Evolutionary conservation across 1,284 basidiomycete species (phyloP).

Genomic region (Kwoniella shivajii): DNA sequence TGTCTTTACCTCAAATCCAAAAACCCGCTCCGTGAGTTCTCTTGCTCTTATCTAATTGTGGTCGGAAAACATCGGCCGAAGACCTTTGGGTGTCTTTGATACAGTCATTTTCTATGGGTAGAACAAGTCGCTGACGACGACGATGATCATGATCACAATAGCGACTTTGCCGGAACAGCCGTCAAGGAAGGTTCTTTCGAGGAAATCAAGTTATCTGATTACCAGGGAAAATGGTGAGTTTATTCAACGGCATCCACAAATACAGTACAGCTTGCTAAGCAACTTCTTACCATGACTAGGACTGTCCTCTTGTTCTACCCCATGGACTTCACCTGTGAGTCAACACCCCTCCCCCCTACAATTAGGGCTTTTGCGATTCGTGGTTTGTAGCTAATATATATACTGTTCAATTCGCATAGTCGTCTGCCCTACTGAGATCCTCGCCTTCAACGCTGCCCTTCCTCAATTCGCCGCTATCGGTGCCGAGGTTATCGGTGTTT

Average conservation of each 20-base stretch:
- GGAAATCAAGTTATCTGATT: slow-evolving; percentile 71
- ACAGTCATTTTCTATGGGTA: neutral
- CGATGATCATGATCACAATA: slow-evolving; percentile 6
- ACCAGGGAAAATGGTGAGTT: slow-evolving; percentile 75
- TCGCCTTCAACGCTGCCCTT: slow-evolving; percentile 86
- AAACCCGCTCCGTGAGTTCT: slow-evolving; percentile 50
- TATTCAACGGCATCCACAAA: neutral
- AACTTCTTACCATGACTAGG: slow-evolving; percentile 55
- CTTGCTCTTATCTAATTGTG: neutral
- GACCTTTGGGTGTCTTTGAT: too few relatives aligned
- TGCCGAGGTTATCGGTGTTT: slow-evolving; percentile 72
- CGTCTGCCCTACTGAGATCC: slow-evolving; percentile 89
- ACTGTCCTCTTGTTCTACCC: slow-evolving; percentile 79
- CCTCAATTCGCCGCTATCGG: slow-evolving; percentile 70
- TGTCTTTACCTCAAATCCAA: slow-evolving; percentile 43
- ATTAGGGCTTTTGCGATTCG: too few relatives aligned
- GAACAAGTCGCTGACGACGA: neutral
- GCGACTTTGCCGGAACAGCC: slow-evolving; percentile 68
- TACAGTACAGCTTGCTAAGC: neutral
- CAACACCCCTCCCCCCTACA: neutral
- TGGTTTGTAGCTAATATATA: too few relatives aligned
- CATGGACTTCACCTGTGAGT: slow-evolving; percentile 55
- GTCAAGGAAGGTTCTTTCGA: slow-evolving; percentile 75
- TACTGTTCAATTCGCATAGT: slow-evolving; percentile 45
- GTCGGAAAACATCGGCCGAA: slow-evolving; percentile 2